Conservation (phyloP, 441 rosid species). For the Populus tomentosa region DNA sequence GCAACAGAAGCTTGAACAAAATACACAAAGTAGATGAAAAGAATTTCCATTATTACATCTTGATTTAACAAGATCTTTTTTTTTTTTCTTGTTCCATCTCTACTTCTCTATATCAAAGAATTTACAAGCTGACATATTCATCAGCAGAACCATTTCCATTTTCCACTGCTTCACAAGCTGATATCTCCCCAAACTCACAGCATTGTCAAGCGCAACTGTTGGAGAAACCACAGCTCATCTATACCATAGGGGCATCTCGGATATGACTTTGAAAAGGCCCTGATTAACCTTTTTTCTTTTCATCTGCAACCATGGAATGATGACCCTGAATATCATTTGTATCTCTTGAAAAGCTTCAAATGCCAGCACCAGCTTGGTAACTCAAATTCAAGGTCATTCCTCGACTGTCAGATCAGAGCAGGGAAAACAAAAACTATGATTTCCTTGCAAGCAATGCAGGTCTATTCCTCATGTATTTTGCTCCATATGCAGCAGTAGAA, state of each 20-base stretch:
- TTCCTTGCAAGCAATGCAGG: slow-evolving; percentile 36
- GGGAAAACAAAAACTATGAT: not conserved
- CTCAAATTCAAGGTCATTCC: not conserved
- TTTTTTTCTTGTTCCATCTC: not conserved
- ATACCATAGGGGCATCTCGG: not conserved
- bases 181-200: not conserved
- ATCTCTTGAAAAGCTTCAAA: not conserved
- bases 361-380: not conserved
- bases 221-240: not conserved
- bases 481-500: slow-evolving; percentile 79
- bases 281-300: not conserved
- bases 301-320: not conserved
- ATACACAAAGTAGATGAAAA: not conserved
- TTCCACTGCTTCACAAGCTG: not conserved
- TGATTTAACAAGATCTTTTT: not conserved
- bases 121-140: not conserved
- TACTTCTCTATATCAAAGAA: not conserved
- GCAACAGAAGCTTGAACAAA: not conserved
- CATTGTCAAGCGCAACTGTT: not conserved
- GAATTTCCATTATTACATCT: not conserved
- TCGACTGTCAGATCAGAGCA: not conserved
- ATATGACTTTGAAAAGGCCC: not conserved
- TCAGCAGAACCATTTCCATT: not conserved
- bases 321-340: not conserved
- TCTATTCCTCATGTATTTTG: slow-evolving; percentile 50